Base-by-base conservation (phyloP, 2,329 filamentous ascomycete genomes). In the Coleophoma crateriformis region DNA sequence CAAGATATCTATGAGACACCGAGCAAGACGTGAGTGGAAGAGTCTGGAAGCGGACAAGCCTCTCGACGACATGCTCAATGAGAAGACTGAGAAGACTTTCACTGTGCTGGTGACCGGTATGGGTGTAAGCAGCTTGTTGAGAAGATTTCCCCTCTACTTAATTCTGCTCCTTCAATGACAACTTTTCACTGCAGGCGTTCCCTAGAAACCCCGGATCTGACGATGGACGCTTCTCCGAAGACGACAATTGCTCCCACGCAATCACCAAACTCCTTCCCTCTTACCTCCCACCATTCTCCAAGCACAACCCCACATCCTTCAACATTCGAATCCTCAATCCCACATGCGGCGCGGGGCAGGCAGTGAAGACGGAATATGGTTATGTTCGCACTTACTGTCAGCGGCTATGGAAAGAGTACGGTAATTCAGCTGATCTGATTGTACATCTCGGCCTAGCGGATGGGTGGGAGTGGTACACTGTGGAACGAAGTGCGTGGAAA, bases 391-490 rank as follows among this genome's bases (percentile, higher is more conserved):
- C 22, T 7, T 38, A 38, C 33, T 5, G 19, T 17, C 20, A 38
- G 13, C n/a, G 22, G n/a, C 45, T 46, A 13, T 46, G 45, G 33
- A 10, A 46, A 6, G 45, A 46, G 33, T 38, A 39, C 13, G 33
- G 19, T 12, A 37, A 35, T 7, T 38, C 33, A 6, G 45, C 17
- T n/a, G 33, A 46, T 46, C 8, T 46, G 15, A 37, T 46, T 32
- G n/a, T 46, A 19, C 45, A 46, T n/a, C 45, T 46, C 10, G 45
- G 33, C 3, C 37, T 46, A 34, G 45, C 45, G 12, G 32, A 39
- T 27, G 45, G 33, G 15, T 38, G 45, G 45, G 34, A 46, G 27
- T 38, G 45, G 45, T 46, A 46, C 17, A 20, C 45, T 3, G 11
- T 38, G 14, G 45, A 46, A n/a, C 13, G 17, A 17, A 35, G 45